A percentile compares a stretch with the other conserved stretches of the same genome.
These are phyloP conservation scores for Penicillium sp. DNA, from an alignment of 2,329 filamentous ascomycete species.

Conservation along the genomic window DNA sequence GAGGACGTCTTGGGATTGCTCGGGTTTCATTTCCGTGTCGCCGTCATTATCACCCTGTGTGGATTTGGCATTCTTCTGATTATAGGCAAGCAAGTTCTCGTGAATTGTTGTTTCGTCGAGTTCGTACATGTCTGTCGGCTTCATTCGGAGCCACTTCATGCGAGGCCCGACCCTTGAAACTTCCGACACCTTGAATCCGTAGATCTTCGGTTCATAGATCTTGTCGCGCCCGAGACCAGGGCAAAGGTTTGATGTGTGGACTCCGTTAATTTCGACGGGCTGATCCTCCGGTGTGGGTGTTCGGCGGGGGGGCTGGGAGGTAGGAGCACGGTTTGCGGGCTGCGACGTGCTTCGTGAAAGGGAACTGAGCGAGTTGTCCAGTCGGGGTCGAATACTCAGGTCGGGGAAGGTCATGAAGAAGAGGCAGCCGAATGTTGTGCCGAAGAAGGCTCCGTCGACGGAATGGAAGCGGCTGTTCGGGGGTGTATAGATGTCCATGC, in stretches of 20 bases:
- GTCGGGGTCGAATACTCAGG: constrained; percentile 78
- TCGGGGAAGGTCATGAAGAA: constrained; percentile 99
- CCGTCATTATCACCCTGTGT: constrained; percentile 38
- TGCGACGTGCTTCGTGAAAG: constrained; percentile 27
- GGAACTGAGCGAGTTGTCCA: constrained; percentile 50
- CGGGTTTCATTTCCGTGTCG: constrained; percentile 43
- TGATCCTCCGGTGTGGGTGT: constrained; percentile 48
- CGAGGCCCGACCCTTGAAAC: constrained; percentile 85
- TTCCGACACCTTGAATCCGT: constrained; percentile 94
- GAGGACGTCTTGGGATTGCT: constrained; percentile 40
- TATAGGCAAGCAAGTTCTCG: constrained; percentile 37
- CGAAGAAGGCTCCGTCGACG: constrained; percentile 97
- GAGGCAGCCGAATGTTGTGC: constrained; percentile 92
- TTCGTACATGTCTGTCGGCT: constrained; percentile 77
- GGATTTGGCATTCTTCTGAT: constrained; percentile 26
- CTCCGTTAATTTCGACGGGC: constrained; percentile 74
- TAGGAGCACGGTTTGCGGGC: constrained; percentile 30
- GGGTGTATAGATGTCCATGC: constrained; percentile 94
- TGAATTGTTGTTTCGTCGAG: constrained; percentile 70
- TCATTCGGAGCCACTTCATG: constrained; percentile 94
- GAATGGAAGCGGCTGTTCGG: constrained; percentile 97
- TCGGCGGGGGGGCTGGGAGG: constrained; percentile 31
- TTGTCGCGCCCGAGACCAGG: constrained; percentile 80
- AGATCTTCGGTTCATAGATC: constrained; percentile 94
- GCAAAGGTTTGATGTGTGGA: constrained; percentile 83